Conservation (phyloP, 2,329 filamentous ascomycete species). For the Aspergillus pseudoviridinutans region DNA sequence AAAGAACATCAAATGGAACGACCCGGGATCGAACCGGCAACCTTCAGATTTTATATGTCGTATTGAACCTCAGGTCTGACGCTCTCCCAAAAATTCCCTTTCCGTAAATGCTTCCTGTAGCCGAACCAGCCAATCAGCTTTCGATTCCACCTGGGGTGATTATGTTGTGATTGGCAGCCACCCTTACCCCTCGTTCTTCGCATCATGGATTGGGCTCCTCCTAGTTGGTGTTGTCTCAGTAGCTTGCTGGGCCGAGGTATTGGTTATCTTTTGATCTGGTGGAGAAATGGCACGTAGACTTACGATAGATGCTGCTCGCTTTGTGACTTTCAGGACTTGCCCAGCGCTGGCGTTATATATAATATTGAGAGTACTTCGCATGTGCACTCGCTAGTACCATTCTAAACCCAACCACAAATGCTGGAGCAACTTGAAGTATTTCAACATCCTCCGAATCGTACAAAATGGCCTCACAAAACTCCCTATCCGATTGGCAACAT, state of each 20-base stretch:
- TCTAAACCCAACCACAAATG: neutral
- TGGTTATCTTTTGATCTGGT: neutral
- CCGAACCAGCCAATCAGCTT: neutral
- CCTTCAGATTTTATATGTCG: too few species aligned
- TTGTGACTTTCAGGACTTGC: neutral
- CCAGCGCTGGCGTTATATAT: neutral
- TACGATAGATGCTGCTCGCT: neutral
- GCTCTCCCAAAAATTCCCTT: too few species aligned
- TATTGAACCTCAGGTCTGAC: too few species aligned
- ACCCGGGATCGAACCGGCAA: too few species aligned
- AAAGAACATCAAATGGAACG: too few species aligned
- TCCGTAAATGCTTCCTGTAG: neutral
- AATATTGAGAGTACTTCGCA: neutral
- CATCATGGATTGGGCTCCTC: neutral
- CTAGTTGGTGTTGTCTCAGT: neutral
- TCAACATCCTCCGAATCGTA: neutral
- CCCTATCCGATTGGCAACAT: slow-evolving; percentile 6
- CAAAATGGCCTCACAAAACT: neutral
- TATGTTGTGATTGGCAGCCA: neutral
- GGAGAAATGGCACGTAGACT: neutral
- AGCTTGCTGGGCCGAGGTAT: neutral
- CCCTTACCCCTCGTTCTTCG: neutral
- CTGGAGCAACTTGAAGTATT: neutral
- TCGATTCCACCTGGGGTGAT: neutral
- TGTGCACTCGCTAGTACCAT: too few species aligned